Base-by-base conservation (phyloP, 805 yeast species). In the Vanderwaltozyma verrucispora region DNA sequence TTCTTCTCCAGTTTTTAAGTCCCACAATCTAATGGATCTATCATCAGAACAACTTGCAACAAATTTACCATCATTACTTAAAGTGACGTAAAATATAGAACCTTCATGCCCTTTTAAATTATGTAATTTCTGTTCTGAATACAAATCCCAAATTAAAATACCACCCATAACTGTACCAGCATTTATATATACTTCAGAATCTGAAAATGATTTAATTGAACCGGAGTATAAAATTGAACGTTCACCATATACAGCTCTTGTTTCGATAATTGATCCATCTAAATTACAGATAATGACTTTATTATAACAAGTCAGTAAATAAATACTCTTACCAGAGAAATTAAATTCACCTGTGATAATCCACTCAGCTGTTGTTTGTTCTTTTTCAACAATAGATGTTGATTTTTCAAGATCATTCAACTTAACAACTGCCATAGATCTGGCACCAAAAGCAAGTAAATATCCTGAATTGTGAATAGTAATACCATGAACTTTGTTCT, bases 161-260 rank as follows among this genome's bases (percentile, higher is more conserved):
- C 96, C 95, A 33, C 80, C 79, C 78, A 88, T 77, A 2, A 89
- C 96, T 0, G 98, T 89, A 18, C 98, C 98, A 0, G 96, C 88
- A 20, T 86, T 86, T 12, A 86, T 68, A 4, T 71, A 54, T 0
- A 79, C 71, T 27, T 59, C 56, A 5, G 62, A 65, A 11, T 58
- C 54, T 3, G 56, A 40, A 14, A 72, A 46, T 1, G 70, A 70
- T 37, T 67, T 68, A 28, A 89, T 72, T 2, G 84, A 69, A 0
- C 97, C 98, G 5, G 95, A 84, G 54, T 92, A 92, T 26, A 92
- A 65, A 32, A 89, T 80, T 2, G 95, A 82, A 46, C 81, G 78
- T 59, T 85, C 94, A 15, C 71, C 70, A 49, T 78, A 74, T 18
- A 73, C 44, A 2, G 62, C 54, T 35, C 56, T 62, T 16, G 47